These are phyloP conservation scores for Urochloa ruziziensis DNA, from an alignment of 176 grass and related monocot genomes.

Conservation along the genomic window DNA sequence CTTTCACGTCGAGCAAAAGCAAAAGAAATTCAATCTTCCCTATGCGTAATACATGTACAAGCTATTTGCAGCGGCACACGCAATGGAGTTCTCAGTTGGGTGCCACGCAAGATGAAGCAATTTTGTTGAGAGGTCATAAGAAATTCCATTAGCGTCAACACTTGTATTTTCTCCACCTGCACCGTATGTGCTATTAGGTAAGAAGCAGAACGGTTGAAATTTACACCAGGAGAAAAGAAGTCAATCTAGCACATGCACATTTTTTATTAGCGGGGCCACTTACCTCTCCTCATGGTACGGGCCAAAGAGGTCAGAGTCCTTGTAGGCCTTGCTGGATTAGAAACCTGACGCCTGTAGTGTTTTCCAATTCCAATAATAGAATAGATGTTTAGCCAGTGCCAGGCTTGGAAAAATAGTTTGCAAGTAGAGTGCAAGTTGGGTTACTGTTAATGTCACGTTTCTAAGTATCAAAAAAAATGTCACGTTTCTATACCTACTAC, in stretches of 20 bases:
- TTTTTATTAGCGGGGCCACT: slow-evolving; percentile 4
- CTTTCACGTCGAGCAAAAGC: slow-evolving; percentile 29
- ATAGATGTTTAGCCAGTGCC: not conserved
- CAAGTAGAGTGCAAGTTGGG: not conserved
- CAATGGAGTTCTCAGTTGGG: slow-evolving; percentile 88
- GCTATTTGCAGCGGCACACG: slow-evolving; percentile 85
- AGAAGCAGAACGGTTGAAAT: not conserved
- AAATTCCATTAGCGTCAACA: slow-evolving; percentile 60
- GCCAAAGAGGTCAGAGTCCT: slow-evolving; percentile 64
- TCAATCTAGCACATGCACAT: not conserved
- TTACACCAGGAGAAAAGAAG: not conserved
- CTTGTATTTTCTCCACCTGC: slow-evolving; percentile 67
- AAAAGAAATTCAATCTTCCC: slow-evolving; percentile 29
- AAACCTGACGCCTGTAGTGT: slow-evolving; percentile 52
- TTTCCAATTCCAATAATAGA: slow-evolving; percentile 33
- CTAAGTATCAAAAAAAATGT: no score
- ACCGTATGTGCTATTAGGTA: slow-evolving; percentile 16
- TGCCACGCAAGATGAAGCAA: slow-evolving; percentile 93
- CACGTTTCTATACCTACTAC: slow-evolving; percentile 27
- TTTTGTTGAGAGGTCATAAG: slow-evolving; percentile 70
- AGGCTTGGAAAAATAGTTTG: not conserved
- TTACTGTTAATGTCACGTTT: slow-evolving; percentile 1
- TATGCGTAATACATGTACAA: slow-evolving; percentile 98
- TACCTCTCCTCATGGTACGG: slow-evolving; percentile 72
- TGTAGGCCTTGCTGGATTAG: slow-evolving; percentile 61